Conservation (phyloP, 345 rosid genomes). For the Acer saccharum region DNA sequence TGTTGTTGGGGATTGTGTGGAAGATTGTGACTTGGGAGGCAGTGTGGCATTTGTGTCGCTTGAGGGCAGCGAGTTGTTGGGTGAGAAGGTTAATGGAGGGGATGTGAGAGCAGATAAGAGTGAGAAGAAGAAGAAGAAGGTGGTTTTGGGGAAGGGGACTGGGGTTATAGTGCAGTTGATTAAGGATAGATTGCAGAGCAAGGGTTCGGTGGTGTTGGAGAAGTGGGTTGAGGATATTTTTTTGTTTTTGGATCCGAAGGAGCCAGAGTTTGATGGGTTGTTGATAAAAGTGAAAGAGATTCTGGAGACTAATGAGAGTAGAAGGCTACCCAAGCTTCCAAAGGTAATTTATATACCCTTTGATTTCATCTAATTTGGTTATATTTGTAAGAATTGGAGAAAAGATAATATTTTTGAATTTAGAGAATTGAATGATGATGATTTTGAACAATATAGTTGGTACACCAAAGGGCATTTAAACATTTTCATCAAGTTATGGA, state of each 20-base stretch:
- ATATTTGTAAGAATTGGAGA: not conserved
- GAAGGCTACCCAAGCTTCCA: conserved; percentile 91
- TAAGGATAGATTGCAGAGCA: conserved; percentile 53
- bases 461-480: too few species aligned
- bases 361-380: not conserved
- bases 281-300: conserved; percentile 64
- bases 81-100: conserved; percentile 41
- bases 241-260: conserved; percentile 48
- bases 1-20: conserved; percentile 52
- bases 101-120: conserved; percentile 44
- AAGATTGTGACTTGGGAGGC: conserved; percentile 82
- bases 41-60: conserved; percentile 58
- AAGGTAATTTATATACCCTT: conserved; percentile 51
- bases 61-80: conserved; percentile 55
- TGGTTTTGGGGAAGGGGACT: conserved; percentile 76
- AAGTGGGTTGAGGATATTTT: conserved; percentile 47
- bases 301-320: conserved; percentile 85
- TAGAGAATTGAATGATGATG: not conserved
- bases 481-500: not conserved
- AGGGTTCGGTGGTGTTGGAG: conserved; percentile 36
- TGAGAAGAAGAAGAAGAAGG: conserved; percentile 73
- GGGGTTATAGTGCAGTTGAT: conserved; percentile 57
- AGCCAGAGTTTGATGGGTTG: conserved; percentile 49
- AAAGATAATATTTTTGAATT: not conserved
- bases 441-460: not conserved